Evolutionary conservation across 2,329 filamentous ascomycete species (phyloP).

Genomic region (Cyclaneusma minus): DNA sequence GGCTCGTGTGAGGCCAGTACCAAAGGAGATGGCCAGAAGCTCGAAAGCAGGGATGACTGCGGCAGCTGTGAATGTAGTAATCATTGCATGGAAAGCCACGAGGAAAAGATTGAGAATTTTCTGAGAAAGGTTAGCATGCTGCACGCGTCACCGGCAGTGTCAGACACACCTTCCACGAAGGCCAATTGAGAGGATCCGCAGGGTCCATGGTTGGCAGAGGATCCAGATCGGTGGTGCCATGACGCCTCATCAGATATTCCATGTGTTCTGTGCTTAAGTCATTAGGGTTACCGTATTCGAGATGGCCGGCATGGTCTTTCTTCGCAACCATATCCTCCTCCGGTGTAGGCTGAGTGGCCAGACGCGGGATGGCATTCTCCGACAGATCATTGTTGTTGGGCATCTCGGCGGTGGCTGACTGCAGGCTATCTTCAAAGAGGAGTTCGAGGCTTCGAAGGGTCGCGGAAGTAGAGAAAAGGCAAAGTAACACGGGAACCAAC

Average conservation of each 20-base stretch:
- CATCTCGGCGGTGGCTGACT: no score
- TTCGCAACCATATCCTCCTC: no score
- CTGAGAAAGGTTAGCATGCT: constrained; percentile 13
- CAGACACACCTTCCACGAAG: constrained; percentile 29
- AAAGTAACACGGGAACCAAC: no score
- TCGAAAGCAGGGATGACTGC: constrained; percentile 33
- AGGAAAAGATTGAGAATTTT: constrained; percentile 32
- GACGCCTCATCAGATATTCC: constrained; percentile 31
- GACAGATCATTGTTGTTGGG: no score
- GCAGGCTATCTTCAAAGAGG: no score
- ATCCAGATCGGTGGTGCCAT: constrained; percentile 35
- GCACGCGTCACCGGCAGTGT: not conserved
- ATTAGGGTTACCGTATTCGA: constrained; percentile 1
- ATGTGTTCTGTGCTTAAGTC: constrained; percentile 19
- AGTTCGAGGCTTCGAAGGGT: no score
- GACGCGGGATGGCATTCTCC: no score
- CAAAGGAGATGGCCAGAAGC: constrained; percentile 28
- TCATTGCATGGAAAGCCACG: constrained; percentile 34
- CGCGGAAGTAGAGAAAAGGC: no score
- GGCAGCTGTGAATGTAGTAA: constrained; percentile 34
- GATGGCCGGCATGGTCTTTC: constrained; percentile 2
- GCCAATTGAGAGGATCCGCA: constrained; percentile 38
- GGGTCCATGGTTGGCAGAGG: constrained; percentile 31
- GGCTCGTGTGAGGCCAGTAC: constrained; percentile 24
- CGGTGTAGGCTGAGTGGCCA: no score